Conservation (phyloP, 176 grass and related monocot genomes). For the Leersia perrieri region DNA sequence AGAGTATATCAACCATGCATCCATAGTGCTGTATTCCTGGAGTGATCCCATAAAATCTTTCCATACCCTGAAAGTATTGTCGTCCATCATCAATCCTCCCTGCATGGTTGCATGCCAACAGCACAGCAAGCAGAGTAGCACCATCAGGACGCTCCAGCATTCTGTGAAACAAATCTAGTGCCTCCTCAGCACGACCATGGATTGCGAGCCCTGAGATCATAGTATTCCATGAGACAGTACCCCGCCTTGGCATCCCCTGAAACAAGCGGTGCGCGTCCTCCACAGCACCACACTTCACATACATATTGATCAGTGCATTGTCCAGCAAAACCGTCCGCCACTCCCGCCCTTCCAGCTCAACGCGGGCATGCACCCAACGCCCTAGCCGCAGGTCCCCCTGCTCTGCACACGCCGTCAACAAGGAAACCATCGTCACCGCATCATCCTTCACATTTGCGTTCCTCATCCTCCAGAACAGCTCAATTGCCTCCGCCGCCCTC, state of each 20-base stretch:
- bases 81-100: conserved; percentile 45
- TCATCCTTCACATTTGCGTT: conserved; percentile 45
- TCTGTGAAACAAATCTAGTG: conserved; percentile 48
- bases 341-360: conserved; percentile 13
- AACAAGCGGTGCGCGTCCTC: conserved; percentile 53
- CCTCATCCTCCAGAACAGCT: conserved; percentile 52
- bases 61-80: conserved; percentile 63
- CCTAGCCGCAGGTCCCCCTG: conserved; percentile 54
- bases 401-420: conserved; percentile 52
- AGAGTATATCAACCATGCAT: conserved; percentile 73
- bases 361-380: conserved; percentile 48
- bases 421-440: conserved; percentile 44
- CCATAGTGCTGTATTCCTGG: conserved; percentile 63
- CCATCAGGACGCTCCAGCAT: conserved; percentile 48
- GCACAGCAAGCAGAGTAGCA: conserved; percentile 51
- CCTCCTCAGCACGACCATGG: conserved; percentile 47
- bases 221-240: conserved; percentile 67
- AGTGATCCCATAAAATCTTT: conserved; percentile 46
- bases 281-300: conserved; percentile 51
- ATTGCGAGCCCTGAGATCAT: conserved; percentile 64
- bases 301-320: conserved; percentile 72
- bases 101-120: conserved; percentile 46
- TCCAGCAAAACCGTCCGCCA: conserved; percentile 34
- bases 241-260: conserved; percentile 46
- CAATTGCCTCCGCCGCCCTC: conserved; percentile 34